phyloP scores from a whole-genome alignment of 1,139 yeast genomes.

The Pichia sp. region DNA sequence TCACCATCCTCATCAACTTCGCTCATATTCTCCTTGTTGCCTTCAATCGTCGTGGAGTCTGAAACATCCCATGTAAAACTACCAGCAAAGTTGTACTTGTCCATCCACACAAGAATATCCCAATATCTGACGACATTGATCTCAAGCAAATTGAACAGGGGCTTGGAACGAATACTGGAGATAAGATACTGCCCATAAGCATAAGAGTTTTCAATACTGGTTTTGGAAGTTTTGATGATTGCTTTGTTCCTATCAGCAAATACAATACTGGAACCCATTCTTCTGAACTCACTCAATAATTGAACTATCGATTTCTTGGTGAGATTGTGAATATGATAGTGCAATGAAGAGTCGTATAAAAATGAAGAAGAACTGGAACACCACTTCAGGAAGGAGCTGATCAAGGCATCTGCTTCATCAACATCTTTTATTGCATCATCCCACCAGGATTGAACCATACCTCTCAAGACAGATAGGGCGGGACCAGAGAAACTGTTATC shows the following conservation, averaged over 20 bases:
- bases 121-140: conserved; percentile 70
- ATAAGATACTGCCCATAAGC: conserved; percentile 89
- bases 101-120: conserved; percentile 95
- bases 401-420: conserved; percentile 74
- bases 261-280: conserved; percentile 70
- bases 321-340: conserved; percentile 81
- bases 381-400: conserved; percentile 83
- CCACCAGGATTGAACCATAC: conserved; percentile 89
- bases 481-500: conserved; percentile 77
- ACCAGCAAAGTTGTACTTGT: conserved; percentile 82
- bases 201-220: conserved; percentile 78
- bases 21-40: not conserved
- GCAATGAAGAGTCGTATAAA: conserved; percentile 71
- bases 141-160: conserved; percentile 78
- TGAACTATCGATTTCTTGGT: conserved; percentile 81
- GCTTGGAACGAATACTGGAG: conserved; percentile 72
- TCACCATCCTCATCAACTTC: conserved; percentile 8
- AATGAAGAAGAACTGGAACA: conserved; percentile 67
- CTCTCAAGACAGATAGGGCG: conserved; percentile 63
- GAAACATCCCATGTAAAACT: conserved; percentile 59
- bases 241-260: conserved; percentile 78
- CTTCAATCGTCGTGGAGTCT: conserved; percentile 2
- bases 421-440: conserved; percentile 72
- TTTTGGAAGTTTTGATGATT: conserved; percentile 66
- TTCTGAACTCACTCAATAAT: conserved; percentile 69